Evolutionary conservation across 1,284 basidiomycete genomes (phyloP).

Genomic region (Leccinum solheimii): DNA sequence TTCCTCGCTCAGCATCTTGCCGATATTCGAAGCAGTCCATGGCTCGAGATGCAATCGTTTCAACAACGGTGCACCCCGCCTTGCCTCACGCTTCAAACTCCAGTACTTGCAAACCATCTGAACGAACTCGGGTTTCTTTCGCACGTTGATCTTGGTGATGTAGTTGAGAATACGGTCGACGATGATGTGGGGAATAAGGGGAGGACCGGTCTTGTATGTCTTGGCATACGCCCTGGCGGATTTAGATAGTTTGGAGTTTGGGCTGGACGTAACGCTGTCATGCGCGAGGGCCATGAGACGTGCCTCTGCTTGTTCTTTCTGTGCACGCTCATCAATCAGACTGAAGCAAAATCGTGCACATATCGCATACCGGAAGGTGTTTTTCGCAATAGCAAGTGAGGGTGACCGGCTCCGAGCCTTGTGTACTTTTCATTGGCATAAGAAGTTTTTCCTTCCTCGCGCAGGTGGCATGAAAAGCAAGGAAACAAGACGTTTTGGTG

Average conservation of each 20-base stretch:
- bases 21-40: slow-evolving; percentile 82
- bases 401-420: slow-evolving; percentile 66
- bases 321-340: too few relatives aligned
- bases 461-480: slow-evolving; percentile 95
- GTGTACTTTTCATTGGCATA: slow-evolving; percentile 84
- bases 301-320: too few relatives aligned
- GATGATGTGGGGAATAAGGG: slow-evolving; percentile 73
- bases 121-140: slow-evolving; percentile 80
- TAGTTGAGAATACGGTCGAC: slow-evolving; percentile 80
- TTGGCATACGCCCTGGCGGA: slow-evolving; percentile 69
- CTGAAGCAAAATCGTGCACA: background rate
- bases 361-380: slow-evolving; percentile 76
- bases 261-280: too few relatives aligned
- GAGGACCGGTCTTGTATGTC: slow-evolving; percentile 67
- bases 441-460: slow-evolving; percentile 83
- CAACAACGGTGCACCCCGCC: slow-evolving; percentile 90
- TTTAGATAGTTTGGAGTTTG: too few relatives aligned
- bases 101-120: slow-evolving; percentile 88
- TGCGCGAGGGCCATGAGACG: too few relatives aligned
- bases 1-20: slow-evolving; percentile 72
- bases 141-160: slow-evolving; percentile 67
- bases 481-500: slow-evolving; percentile 87
- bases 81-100: slow-evolving; percentile 93
- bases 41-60: slow-evolving; percentile 96
- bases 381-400: slow-evolving; percentile 85